These are phyloP conservation scores for Harringtonia aguacate DNA, from an alignment of 2,329 filamentous ascomycete species.

Conservation along the genomic window DNA sequence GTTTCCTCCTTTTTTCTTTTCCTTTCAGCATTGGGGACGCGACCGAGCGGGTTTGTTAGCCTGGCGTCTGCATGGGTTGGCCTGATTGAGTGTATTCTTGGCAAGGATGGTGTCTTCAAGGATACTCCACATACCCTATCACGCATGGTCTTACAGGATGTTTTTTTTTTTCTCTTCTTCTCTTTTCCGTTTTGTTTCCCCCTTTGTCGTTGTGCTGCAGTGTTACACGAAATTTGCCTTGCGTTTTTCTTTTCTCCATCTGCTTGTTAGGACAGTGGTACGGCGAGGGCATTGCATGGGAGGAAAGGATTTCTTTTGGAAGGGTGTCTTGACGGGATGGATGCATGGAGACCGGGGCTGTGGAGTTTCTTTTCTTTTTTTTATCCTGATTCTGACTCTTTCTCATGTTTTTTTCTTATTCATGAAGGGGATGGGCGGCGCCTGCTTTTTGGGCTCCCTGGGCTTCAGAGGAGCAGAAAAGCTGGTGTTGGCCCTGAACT, in stretches of 20 bases:
- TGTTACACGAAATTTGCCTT: neutral
- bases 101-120: neutral
- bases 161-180: neutral
- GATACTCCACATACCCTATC: no score
- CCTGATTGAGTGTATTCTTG: neutral
- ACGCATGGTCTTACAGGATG: no score
- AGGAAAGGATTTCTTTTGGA: neutral
- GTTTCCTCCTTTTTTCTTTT: neutral
- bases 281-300: neutral
- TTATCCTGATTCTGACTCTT: neutral
- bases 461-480: no score
- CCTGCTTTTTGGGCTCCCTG: no score
- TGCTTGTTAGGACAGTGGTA: neutral
- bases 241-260: no score
- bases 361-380: neutral
- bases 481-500: no score
- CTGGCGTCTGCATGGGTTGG: neutral
- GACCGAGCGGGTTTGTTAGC: neutral
- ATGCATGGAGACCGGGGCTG: neutral
- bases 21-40: constrained; percentile 1
- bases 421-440: no score
- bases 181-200: neutral
- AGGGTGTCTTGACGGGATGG: neutral
- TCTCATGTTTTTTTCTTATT: neutral
- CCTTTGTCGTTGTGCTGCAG: neutral